Percentiles rank a stretch among this genome's conserved stretches.
These are phyloP conservation scores for Phyllosticta capitalensis DNA, from an alignment of 2,329 filamentous ascomycete species.

Conservation along the genomic window DNA sequence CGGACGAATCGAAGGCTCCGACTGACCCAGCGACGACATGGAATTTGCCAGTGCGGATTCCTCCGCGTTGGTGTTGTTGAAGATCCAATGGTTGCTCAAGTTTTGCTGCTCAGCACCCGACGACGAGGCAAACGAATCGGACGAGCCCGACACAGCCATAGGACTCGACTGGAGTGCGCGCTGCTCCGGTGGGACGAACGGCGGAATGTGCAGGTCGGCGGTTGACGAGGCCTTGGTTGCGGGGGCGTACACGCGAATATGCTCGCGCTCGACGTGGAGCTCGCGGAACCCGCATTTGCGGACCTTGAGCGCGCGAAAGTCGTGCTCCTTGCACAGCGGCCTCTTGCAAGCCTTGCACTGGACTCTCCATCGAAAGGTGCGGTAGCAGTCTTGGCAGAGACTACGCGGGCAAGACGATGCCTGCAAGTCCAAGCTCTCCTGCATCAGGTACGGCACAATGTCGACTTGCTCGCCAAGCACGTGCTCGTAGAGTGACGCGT, in stretches of 20 bases:
- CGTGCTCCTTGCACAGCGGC: slow-evolving; percentile 50
- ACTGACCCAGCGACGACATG: background rate
- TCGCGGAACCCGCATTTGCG: slow-evolving; percentile 50
- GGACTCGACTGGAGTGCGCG: slow-evolving; percentile 1
- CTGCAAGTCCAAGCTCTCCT: slow-evolving; percentile 34
- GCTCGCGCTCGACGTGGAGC: slow-evolving; percentile 40
- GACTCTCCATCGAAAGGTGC: slow-evolving; percentile 51
- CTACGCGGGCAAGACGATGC: slow-evolving; percentile 44
- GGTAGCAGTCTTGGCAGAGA: slow-evolving; percentile 48
- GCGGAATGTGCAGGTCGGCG: slow-evolving; percentile 18
- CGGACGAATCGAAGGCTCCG: slow-evolving; percentile 24
- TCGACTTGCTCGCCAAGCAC: slow-evolving; percentile 32
- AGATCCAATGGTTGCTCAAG: slow-evolving; percentile 1
- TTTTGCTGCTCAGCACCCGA: background rate
- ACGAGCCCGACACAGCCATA: background rate
- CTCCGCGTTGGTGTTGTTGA: background rate
- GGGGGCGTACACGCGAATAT: slow-evolving; percentile 23
- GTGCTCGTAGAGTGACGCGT: slow-evolving; percentile 32
- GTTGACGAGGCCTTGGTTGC: background rate
- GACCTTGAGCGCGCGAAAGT: slow-evolving; percentile 46
- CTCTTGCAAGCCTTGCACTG: slow-evolving; percentile 48
- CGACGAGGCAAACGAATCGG: background rate
- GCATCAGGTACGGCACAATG: slow-evolving; percentile 29
- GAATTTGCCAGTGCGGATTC: slow-evolving; percentile 1
- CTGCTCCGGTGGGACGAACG: slow-evolving; percentile 11